A percentile compares a stretch with the other conserved stretches of the same genome.
Evolutionary conservation across 2,329 filamentous ascomycete species (phyloP).

Genomic region (Penicillium sumatraense): DNA sequence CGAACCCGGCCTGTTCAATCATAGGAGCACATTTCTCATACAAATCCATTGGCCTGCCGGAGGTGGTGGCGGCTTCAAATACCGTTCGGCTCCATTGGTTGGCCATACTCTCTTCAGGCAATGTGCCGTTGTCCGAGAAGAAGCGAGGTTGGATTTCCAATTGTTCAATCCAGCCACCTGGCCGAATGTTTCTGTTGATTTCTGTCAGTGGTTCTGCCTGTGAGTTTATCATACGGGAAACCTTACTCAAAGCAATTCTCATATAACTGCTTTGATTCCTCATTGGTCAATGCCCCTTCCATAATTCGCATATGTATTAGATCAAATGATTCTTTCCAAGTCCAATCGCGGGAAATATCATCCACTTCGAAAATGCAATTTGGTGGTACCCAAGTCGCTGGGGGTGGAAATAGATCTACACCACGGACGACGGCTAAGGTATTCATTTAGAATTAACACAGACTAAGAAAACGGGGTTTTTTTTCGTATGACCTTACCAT

Average conservation of each 20-base stretch:
- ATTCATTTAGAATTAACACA: neutral
- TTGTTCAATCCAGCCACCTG: constrained; percentile 12
- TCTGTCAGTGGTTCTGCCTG: neutral
- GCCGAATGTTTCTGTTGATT: neutral
- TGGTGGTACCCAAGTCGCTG: constrained; percentile 18
- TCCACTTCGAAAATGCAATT: constrained; percentile 29
- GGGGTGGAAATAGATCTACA: constrained; percentile 23
- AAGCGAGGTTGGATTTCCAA: constrained; percentile 2
- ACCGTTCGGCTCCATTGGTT: constrained; percentile 2
- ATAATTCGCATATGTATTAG: constrained; percentile 19
- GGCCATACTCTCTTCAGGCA: neutral
- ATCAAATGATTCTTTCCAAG: constrained; percentile 16
- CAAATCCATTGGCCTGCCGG: neutral
- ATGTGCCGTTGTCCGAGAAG: neutral
- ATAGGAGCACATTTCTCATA: constrained; percentile 14
- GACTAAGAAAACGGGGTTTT: no score
- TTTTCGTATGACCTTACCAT: neutral
- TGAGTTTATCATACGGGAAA: neutral
- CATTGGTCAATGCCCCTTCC: neutral
- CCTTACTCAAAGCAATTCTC: constrained; percentile 7
- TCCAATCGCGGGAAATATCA: constrained; percentile 22
- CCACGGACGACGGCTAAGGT: neutral
- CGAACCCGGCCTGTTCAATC: constrained; percentile 32
- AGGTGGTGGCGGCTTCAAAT: neutral
- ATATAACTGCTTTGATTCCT: neutral